Base-by-base conservation (phyloP, 495 filamentous ascomycete species). In the Articulospora tetracladia region DNA sequence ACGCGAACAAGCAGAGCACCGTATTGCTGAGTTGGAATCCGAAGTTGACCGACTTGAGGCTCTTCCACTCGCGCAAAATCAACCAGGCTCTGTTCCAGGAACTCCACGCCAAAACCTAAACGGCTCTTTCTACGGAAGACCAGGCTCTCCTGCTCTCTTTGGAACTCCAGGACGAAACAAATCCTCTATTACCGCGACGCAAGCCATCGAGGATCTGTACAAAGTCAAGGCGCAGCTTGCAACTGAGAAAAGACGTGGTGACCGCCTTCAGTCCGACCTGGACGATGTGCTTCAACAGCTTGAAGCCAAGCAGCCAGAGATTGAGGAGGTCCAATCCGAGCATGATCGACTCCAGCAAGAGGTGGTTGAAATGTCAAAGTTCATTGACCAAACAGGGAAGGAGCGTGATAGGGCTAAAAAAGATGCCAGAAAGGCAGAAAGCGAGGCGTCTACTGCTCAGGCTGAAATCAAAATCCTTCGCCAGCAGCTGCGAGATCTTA, bases 401-500 rank as follows among this genome's bases (percentile, higher is more conserved):
- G 83, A 86, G 58, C 75, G 78, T 25, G 83, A 86, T 62, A 67
- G 69, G 6, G 76, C 82, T 13, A 80, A 79, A 65, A 86, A 85
- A 68, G 76, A 80, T 28, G 78, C 85, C 6, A 79, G 89, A 54
- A 95, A 87, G 67, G 86, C 85, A 64, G 89, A 93, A 69, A 83
- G 81, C 51, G 79, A 89, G 60, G 83, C 90, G 25, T 77, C 86
- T 56, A 88, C 86, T 11, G 79, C 87, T 7, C 77, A 83, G 41
- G 85, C 84, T 17, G 92, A 97, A 72, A 79, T 82, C 26, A 86
- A 89, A 54, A 86, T 98, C 55, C 77, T 96, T 13, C 88, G 87
- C 27, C 88, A 93, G 61, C 81, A 98, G 68, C 78, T 98, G n/a
- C 86, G 94, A 25, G 94, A 98, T 74, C 79, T 96, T 20, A 92